Evolutionary conservation across 225 moss, liverwort and hornwort species (phyloP).

Genomic region (Pleurozium schreberi): DNA sequence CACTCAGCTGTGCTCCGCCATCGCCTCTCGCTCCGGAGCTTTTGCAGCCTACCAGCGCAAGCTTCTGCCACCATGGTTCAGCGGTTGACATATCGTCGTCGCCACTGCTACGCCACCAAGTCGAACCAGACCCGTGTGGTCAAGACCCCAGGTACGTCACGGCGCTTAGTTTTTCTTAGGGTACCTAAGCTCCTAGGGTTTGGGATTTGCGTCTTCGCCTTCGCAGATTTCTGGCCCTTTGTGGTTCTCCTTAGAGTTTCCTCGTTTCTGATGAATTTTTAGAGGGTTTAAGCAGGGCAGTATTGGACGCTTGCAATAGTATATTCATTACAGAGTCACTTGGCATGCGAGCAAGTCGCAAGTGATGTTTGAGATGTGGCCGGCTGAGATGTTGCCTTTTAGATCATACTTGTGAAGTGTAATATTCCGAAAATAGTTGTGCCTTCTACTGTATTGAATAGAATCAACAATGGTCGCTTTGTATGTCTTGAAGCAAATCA

Average conservation of each 20-base stretch:
- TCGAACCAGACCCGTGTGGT: slow-evolving; percentile 40
- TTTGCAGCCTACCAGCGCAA: not conserved
- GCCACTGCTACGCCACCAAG: slow-evolving; percentile 48
- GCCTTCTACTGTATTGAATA: not conserved
- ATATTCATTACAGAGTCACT: too few relatives aligned
- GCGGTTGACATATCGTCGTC: slow-evolving; percentile 34
- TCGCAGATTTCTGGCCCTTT: not conserved
- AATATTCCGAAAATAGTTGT: too few relatives aligned
- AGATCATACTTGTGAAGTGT: not conserved
- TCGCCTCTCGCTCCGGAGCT: not conserved
- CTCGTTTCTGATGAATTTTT: not conserved
- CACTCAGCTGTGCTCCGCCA: not conserved
- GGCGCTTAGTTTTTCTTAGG: not conserved
- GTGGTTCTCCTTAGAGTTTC: too few relatives aligned
- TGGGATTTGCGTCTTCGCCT: not conserved
- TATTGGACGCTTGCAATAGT: not conserved
- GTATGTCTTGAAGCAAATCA: not conserved
- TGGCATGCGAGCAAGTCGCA: not conserved
- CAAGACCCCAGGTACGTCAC: slow-evolving; percentile 24
- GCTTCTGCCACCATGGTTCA: slow-evolving; percentile 26
- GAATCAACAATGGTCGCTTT: not conserved
- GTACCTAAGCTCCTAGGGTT: not conserved
- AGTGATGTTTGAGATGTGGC: not conserved
- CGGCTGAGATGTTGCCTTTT: not conserved
- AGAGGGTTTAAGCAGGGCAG: not conserved